Evolutionary conservation across 2,329 filamentous ascomycete genomes (phyloP), one percentile per base, ranked within the genome.

Genomic region (Xylariaceae sp.): DNA sequence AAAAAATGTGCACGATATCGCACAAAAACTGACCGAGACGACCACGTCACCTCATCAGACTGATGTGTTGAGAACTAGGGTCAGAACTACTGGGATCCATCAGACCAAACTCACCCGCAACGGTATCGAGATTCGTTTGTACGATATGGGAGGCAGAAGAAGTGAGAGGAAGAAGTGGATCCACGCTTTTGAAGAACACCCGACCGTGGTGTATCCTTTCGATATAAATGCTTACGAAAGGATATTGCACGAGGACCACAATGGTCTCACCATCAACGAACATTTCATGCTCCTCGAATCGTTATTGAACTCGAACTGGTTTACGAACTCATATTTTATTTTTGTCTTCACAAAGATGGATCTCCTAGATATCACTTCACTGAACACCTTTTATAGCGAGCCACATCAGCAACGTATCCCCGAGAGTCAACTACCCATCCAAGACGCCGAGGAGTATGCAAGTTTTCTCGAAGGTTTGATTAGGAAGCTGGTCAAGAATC

Each of bases 331-430:
- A 7, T 34, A 22, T 6, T 44, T 50, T 11, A 22, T 52, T 7
- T 3, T 52, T 8, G 22, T 50, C 12, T 52, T 52, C 6, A 52
- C 47, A 2, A 52, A 48, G 36, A 45, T 43, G 19, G 50, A 52
- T 33, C 23, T 50, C 16, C 40, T 50, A n/a, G 14, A 45, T 16
- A 10, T 25, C 6, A 0, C 14, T 5, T 21, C 20, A n/a, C 22
- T 37, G 12, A 6, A 35, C 17, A 1, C 6, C 34, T 36, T 8
- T 36, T 16, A n/a, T 36, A 16, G 8, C 34, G 7, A 10, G 12
- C 7, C 12, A 36, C n/a, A n/a, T n/a, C n/a, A n/a, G n/a, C 12
- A 34, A 1, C 6, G 35, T 3, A 17, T 41, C 17, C 3, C 3
- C 11, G 7, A 41, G 2, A 4, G n/a, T 21, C 22, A n/a, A 6